Evolutionary conservation across 2,329 filamentous ascomycete genomes (phyloP).

Genomic region (Calonectria hongkongensis): DNA sequence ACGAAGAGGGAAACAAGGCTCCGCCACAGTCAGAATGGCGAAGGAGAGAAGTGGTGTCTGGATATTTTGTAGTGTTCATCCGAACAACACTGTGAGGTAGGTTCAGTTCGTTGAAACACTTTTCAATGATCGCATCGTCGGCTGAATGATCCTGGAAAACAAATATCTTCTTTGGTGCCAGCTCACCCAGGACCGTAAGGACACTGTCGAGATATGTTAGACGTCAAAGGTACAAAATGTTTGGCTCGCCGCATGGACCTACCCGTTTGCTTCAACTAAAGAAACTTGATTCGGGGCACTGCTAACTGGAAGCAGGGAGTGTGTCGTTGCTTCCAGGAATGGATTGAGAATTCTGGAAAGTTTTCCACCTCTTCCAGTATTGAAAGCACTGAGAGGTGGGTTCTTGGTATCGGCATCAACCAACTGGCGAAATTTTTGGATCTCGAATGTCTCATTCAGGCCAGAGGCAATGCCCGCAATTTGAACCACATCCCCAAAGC

Average conservation of each 20-base stretch:
- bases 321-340: conserved; percentile 40
- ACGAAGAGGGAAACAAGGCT: conserved; percentile 25
- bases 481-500: conserved; percentile 41
- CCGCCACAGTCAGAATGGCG: conserved; percentile 21
- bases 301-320: conserved; percentile 36
- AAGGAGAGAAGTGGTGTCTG: conserved; percentile 12
- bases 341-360: conserved; percentile 42
- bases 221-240: background rate
- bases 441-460: conserved; percentile 38
- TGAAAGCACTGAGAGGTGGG: conserved; percentile 37
- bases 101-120: conserved; percentile 44
- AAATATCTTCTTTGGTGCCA: conserved; percentile 31
- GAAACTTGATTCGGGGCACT: conserved; percentile 43
- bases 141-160: conserved; percentile 29
- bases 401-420: background rate
- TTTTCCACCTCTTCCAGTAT: conserved; percentile 38
- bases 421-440: conserved; percentile 33
- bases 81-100: conserved; percentile 32
- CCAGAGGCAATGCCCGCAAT: conserved; percentile 39
- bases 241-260: background rate
- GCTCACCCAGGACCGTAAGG: conserved; percentile 36
- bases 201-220: conserved; percentile 27
- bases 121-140: conserved; percentile 40
- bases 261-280: conserved; percentile 43
- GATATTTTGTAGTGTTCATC: background rate